Percentiles rank a stretch among this genome's conserved stretches.
phyloP scores from a whole-genome alignment of 768 basidiomycete genomes.

The Collybiopsis confluens region DNA sequence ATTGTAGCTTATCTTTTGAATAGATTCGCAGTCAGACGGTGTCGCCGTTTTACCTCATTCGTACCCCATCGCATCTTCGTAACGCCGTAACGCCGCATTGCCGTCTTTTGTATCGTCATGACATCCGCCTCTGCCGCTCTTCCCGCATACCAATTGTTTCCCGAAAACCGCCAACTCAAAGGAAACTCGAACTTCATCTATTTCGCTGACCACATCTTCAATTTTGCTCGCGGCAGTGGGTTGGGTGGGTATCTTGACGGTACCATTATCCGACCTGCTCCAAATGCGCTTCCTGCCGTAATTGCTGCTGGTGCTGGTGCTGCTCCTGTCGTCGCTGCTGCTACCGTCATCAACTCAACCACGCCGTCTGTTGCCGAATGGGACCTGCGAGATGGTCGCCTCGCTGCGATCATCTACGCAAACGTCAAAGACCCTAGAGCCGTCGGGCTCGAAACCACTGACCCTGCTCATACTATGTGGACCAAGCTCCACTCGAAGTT shows the following conservation, averaged over 20 bases:
- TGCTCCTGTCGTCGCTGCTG: neutral
- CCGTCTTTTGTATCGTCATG: no score
- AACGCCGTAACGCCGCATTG: no score
- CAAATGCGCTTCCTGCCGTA: neutral
- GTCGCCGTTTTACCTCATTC: no score
- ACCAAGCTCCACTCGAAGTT: neutral
- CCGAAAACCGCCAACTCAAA: no score
- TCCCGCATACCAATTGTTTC: no score
- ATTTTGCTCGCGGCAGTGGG: no score
- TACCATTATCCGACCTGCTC: neutral
- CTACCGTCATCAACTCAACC: neutral
- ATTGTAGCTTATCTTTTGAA: no score
- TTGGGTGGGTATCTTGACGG: neutral
- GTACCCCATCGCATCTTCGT: no score
- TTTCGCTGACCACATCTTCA: no score
- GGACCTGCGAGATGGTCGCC: neutral
- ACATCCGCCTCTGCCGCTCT: no score
- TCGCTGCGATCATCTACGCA: neutral
- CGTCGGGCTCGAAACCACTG: neutral
- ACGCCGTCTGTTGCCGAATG: neutral
- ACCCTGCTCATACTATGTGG: neutral
- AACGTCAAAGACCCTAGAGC: neutral
- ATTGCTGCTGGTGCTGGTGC: neutral
- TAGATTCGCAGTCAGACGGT: no score
- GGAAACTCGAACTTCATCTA: no score